Percentiles rank a stretch among this genome's conserved stretches.
Evolutionary conservation across 2,329 filamentous ascomycete species (phyloP).

Genomic region (Paecilomyces variotii): DNA sequence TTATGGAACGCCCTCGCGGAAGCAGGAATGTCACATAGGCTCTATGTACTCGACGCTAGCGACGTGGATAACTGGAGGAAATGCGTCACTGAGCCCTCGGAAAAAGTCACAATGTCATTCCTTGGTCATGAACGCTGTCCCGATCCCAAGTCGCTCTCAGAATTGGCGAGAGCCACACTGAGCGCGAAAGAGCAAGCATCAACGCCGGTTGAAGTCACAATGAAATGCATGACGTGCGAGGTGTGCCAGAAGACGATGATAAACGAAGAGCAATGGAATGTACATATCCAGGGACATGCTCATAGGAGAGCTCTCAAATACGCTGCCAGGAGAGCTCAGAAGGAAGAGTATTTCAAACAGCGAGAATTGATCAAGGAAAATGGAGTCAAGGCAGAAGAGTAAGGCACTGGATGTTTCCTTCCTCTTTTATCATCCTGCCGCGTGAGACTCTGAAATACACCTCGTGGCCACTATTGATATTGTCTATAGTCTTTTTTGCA

Average conservation of each 20-base stretch:
- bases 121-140: slow-evolving; percentile 51
- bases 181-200: slow-evolving; percentile 43
- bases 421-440: background rate
- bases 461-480: too few species aligned
- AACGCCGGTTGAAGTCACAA: slow-evolving; percentile 35
- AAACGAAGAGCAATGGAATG: slow-evolving; percentile 50
- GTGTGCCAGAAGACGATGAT: slow-evolving; percentile 55
- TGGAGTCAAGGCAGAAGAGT: background rate
- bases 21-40: slow-evolving; percentile 43
- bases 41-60: slow-evolving; percentile 78
- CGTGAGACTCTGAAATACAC: too few species aligned
- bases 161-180: slow-evolving; percentile 49
- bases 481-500: too few species aligned
- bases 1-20: slow-evolving; percentile 61
- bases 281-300: slow-evolving; percentile 47
- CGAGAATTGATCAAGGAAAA: slow-evolving; percentile 6
- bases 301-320: slow-evolving; percentile 52
- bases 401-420: background rate
- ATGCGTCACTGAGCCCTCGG: slow-evolving; percentile 59
- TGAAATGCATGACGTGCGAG: slow-evolving; percentile 54
- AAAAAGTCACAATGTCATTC: slow-evolving; percentile 55
- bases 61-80: slow-evolving; percentile 54
- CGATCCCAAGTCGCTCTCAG: slow-evolving; percentile 49
- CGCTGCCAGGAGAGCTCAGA: slow-evolving; percentile 20
- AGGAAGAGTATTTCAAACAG: slow-evolving; percentile 24